A percentile compares a stretch with the other conserved stretches of the same genome.
Conservation (phyloP, 495 filamentous ascomycete genomes). For the Penicillium cosmopolitanum region DNA sequence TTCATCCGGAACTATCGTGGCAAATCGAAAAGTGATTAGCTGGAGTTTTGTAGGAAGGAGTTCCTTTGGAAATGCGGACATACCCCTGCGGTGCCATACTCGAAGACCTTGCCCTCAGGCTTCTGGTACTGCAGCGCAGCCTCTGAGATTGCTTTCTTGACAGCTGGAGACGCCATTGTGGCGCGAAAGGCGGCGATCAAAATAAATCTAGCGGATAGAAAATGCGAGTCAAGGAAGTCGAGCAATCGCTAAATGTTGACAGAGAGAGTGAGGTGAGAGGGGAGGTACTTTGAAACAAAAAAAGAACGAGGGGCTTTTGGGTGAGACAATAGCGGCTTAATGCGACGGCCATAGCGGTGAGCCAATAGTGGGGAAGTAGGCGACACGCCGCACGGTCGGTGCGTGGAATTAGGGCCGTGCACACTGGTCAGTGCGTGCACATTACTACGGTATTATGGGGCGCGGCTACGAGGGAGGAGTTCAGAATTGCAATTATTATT, state of each 20-base stretch:
- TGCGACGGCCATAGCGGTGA: slow-evolving; percentile 42
- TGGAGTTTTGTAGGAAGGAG: slow-evolving; percentile 14
- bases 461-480: slow-evolving; percentile 1
- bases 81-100: slow-evolving; percentile 94
- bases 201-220: slow-evolving; percentile 5
- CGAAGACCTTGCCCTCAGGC: slow-evolving; percentile 70
- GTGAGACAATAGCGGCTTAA: slow-evolving; percentile 36
- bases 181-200: slow-evolving; percentile 27
- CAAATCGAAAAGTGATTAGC: slow-evolving; percentile 23
- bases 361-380: slow-evolving; percentile 24
- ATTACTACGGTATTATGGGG: slow-evolving; percentile 7
- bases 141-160: slow-evolving; percentile 49
- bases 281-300: slow-evolving; percentile 30
- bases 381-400: slow-evolving; percentile 1
- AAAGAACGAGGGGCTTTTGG: slow-evolving; percentile 32
- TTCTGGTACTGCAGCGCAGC: slow-evolving; percentile 60
- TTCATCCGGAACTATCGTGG: slow-evolving; percentile 72
- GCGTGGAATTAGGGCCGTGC: slow-evolving; percentile 22
- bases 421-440: slow-evolving; percentile 18
- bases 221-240: slow-evolving; percentile 5
- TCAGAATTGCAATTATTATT: slow-evolving; percentile 18
- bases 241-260: slow-evolving; percentile 7
- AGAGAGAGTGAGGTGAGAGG: slow-evolving; percentile 12
- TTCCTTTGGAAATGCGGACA: slow-evolving; percentile 33
- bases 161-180: slow-evolving; percentile 50